Conservation (phyloP, 352 stramenopile genomes). For the Phytophthora parvispora region DNA sequence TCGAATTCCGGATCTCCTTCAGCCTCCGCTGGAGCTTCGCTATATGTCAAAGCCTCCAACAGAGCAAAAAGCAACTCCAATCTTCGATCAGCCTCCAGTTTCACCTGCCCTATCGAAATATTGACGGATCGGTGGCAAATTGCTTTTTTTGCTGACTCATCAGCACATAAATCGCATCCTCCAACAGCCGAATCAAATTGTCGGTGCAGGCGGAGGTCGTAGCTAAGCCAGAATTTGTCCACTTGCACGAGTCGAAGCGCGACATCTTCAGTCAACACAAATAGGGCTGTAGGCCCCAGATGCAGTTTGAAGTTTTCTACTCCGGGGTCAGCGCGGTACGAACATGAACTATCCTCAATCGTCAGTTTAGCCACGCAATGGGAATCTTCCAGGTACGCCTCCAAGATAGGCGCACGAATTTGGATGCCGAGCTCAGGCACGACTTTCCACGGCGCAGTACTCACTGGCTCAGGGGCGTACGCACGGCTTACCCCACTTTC, state of each 20-base stretch:
- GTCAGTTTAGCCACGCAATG: constrained; percentile 90
- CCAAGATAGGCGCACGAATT: constrained; percentile 82
- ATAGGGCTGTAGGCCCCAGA: constrained; percentile 82
- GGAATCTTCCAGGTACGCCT: constrained; percentile 89
- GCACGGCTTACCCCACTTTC: constrained; percentile 19
- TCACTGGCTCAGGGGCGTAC: constrained; percentile 18
- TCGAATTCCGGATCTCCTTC: constrained; percentile 36
- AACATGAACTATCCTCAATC: constrained; percentile 81
- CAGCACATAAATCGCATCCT: constrained; percentile 69
- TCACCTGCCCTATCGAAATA: constrained; percentile 85
- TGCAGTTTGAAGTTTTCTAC: constrained; percentile 78
- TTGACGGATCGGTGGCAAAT: constrained; percentile 72
- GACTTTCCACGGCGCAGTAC: constrained; percentile 54
- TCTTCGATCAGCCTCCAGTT: constrained; percentile 85
- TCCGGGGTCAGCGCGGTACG: constrained; percentile 67
- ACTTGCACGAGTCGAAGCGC: constrained; percentile 87
- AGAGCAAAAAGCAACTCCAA: constrained; percentile 87
- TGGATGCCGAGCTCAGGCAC: constrained; percentile 77
- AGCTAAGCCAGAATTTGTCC: constrained; percentile 82
- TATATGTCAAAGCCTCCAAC: constrained; percentile 74
- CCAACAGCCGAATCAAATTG: constrained; percentile 40
- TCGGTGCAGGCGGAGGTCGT: constrained; percentile 74
- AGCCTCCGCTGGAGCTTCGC: constrained; percentile 39
- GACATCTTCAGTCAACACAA: constrained; percentile 90
- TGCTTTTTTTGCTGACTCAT: constrained; percentile 66